These are phyloP conservation scores for Plantago lanceolata DNA, from an alignment of 305 asterid genomes.

Conservation along the genomic window DNA sequence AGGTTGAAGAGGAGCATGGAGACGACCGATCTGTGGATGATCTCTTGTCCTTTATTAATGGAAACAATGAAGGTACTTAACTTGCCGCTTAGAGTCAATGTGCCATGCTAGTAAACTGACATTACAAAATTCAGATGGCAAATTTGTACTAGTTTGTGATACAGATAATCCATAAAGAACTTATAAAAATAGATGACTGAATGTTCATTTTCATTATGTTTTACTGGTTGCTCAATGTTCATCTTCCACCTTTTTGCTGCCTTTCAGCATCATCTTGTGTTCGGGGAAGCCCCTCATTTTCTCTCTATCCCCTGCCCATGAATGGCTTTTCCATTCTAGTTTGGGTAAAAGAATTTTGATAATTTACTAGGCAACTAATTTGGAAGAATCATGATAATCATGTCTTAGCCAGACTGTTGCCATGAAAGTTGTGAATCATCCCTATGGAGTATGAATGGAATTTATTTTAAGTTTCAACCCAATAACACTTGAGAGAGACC, in stretches of 20 bases:
- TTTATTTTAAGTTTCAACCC: not conserved
- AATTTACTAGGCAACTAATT: not conserved
- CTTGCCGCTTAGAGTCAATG: not conserved
- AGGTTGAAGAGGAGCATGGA: conserved; percentile 74
- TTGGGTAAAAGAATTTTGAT: not conserved
- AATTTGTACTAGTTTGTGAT: not conserved
- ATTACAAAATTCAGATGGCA: not conserved
- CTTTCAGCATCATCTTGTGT: too few relatives aligned
- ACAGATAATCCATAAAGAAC: not conserved
- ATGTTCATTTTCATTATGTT: not conserved
- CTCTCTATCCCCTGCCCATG: not conserved
- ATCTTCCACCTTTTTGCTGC: not conserved
- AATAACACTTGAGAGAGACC: not conserved
- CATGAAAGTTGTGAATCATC: conserved; percentile 1
- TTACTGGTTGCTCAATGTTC: not conserved
- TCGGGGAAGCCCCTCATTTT: not conserved
- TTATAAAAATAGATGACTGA: not conserved
- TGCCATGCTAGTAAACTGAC: not conserved
- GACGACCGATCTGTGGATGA: conserved; percentile 96
- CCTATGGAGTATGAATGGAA: not conserved
- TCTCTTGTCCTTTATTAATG: conserved; percentile 82
- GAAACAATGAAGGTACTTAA: conserved; percentile 60
- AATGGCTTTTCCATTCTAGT: not conserved
- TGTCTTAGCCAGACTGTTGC: not conserved
- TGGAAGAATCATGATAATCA: not conserved